A percentile compares a stretch with the other conserved stretches of the same genome.
Evolutionary conservation across 2,329 filamentous ascomycete genomes (phyloP).

Genomic region (Colletotrichum endophyticum): DNA sequence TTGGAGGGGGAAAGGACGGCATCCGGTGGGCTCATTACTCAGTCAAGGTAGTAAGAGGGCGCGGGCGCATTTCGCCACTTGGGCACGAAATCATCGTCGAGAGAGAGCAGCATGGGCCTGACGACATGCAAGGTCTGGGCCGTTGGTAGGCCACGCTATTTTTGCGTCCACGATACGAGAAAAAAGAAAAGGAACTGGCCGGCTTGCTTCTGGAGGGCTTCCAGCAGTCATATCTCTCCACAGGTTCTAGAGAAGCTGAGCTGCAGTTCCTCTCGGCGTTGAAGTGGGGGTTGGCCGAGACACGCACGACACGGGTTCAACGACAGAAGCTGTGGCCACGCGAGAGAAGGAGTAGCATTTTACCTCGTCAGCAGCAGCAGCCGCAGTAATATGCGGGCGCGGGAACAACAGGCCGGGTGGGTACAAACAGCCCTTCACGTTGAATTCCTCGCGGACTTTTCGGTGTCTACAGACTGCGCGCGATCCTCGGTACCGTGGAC

Average conservation of each 20-base stretch:
- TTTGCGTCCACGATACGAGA: neutral
- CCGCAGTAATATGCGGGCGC: neutral
- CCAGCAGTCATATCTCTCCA: neutral
- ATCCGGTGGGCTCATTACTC: neutral
- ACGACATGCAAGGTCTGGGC: neutral
- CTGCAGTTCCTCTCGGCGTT: neutral
- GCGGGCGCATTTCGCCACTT: neutral
- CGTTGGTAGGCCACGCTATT: neutral
- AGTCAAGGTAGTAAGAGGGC: neutral
- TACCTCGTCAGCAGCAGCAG: neutral
- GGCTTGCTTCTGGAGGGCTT: neutral
- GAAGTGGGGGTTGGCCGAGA: neutral
- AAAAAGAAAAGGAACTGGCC: neutral
- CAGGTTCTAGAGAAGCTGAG: neutral
- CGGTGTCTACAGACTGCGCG: neutral
- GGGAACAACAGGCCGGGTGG: constrained; percentile 4
- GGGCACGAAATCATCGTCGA: neutral
- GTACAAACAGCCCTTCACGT: neutral
- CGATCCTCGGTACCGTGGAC: neutral
- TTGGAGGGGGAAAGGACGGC: neutral
- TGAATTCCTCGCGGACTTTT: constrained; percentile 1
- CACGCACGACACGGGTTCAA: neutral
- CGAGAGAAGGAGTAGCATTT: neutral
- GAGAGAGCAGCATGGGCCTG: neutral
- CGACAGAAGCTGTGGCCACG: neutral